Conservation (phyloP, 805 yeast genomes). For the Saccharomycopsis fermentans region DNA sequence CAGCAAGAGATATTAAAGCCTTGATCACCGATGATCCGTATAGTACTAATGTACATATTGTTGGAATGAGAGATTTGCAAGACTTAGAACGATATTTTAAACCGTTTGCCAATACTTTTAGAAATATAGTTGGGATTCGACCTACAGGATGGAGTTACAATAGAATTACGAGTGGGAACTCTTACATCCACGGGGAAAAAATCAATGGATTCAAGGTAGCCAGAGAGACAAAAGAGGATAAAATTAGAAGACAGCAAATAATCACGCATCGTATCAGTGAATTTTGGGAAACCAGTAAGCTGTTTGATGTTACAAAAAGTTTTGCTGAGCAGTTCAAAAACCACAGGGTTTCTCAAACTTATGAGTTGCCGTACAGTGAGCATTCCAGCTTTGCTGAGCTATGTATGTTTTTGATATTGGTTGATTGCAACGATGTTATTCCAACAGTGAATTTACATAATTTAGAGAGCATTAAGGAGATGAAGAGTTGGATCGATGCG, state of each 20-base stretch:
- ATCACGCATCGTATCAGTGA: not conserved
- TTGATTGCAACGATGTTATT: slow-evolving; percentile 44
- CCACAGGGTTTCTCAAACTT: slow-evolving; percentile 34
- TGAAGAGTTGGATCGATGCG: slow-evolving; percentile 28
- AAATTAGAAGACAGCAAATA: slow-evolving; percentile 27
- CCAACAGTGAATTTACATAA: slow-evolving; percentile 63
- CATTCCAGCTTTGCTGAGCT: slow-evolving; percentile 86
- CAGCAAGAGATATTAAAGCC: not conserved
- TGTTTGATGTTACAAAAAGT: slow-evolving; percentile 20
- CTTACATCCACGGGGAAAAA: not conserved
- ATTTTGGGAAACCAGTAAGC: slow-evolving; percentile 7
- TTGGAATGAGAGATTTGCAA: slow-evolving; percentile 40
- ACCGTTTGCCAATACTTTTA: slow-evolving; percentile 36
- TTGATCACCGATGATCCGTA: slow-evolving; percentile 34
- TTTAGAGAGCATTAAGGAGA: slow-evolving; percentile 21
- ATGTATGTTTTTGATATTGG: slow-evolving; percentile 45
- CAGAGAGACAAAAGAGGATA: not conserved
- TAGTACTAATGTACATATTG: slow-evolving; percentile 56
- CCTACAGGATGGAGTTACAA: slow-evolving; percentile 87
- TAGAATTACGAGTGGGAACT: not conserved
- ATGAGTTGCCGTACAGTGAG: slow-evolving; percentile 81
- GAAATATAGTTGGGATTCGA: slow-evolving; percentile 56
- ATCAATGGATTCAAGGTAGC: not conserved
- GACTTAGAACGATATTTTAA: slow-evolving; percentile 39
- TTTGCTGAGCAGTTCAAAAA: slow-evolving; percentile 27